Base-by-base conservation (phyloP, 495 filamentous ascomycete species). In the Immersiella caudata region DNA sequence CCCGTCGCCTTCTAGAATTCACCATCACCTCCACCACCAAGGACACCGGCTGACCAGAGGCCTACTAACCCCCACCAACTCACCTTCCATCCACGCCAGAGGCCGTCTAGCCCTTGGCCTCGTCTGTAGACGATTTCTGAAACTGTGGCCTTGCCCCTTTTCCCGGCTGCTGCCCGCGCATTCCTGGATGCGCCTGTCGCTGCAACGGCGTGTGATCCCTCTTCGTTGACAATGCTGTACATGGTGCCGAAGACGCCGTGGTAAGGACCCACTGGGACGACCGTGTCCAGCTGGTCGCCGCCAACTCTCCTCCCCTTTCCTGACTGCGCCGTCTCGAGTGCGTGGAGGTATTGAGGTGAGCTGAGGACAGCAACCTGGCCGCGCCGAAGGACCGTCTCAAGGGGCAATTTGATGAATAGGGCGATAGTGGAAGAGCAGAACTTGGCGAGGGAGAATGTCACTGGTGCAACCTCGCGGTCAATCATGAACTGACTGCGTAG, bases 11-110 rank as follows among this genome's bases (percentile, higher is more conserved):
- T 55, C 71, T 67, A 84, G 55, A 84, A 84, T 66, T 84, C 81
- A 29, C 82, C 82, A 40, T 84, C 81, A 1, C 82, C 81, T 16
- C 81, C 80, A 49, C 76, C 78, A 0, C 80, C 80, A 7, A 82
- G 64, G 29, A 83, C 72, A 6, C 79, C 77, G 1, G 79, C 79
- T 2, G 79, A 77, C 93, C 94, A 94, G 24, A 96, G 86, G 21
- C 94, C 94, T 18, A 94, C 89, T 64, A 97, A 80, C 0, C 94
- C 94, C 95, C 95, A 98, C 86, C 96, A 92, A 11, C 93, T 93
- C 20, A 97, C 90, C 73, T 92, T 89, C 95, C 95, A 99, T 16
- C 95, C 95, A 56, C 95, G 85, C 84, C 92, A 97, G 16, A 99
- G 81, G 0, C 96, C 95, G 29, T 90, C 84, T 26, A 93, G 71